Evolutionary conservation across 257 asterid genomes (phyloP).

Genomic region (Verbascum thapsus): DNA sequence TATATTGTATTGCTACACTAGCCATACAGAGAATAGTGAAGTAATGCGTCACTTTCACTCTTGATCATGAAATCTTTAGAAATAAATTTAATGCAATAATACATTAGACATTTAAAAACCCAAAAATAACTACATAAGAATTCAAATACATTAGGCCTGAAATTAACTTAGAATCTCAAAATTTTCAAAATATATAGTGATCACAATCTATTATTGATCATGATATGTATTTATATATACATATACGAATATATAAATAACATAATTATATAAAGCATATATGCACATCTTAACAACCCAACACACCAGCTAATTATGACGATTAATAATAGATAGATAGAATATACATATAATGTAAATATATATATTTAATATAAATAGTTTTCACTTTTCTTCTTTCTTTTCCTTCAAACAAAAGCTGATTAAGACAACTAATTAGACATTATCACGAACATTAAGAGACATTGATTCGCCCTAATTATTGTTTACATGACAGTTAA

Average conservation of each 20-base stretch:
- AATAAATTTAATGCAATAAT: background rate
- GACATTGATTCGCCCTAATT: constrained; percentile 6
- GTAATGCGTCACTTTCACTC: constrained; percentile 22
- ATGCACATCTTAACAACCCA: background rate
- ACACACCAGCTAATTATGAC: background rate
- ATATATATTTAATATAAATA: background rate
- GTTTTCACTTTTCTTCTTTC: background rate
- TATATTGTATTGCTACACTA: too few species aligned
- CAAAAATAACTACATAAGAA: background rate
- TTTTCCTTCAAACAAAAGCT: background rate
- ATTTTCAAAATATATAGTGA: too few species aligned
- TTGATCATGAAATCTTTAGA: constrained; percentile 16
- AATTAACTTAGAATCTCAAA: background rate
- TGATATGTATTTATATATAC: too few species aligned
- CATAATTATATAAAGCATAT: too few species aligned
- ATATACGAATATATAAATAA: too few species aligned
- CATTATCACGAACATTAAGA: constrained; percentile 12
- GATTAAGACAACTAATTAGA: constrained; percentile 24
- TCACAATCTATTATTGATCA: too few species aligned
- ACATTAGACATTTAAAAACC: background rate
- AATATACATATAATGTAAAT: too few species aligned
- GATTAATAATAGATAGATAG: too few species aligned
- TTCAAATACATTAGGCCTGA: background rate
- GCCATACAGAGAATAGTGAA: background rate
- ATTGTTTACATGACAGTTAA: constrained; percentile 31